Conservation (phyloP, 257 asterid genomes). For the Craterostigma plantagineum region DNA sequence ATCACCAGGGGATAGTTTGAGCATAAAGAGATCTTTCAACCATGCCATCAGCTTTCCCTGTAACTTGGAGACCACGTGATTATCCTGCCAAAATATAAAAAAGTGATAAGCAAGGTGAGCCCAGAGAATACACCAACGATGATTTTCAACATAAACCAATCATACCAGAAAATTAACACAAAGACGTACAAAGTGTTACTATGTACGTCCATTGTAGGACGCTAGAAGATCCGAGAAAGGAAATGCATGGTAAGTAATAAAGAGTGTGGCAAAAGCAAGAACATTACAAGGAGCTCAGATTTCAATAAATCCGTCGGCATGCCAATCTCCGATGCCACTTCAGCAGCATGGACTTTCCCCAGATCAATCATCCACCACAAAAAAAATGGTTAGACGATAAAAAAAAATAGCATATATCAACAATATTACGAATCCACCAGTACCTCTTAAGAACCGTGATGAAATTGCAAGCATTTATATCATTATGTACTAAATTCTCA, state of each 20-base stretch:
- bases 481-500: constrained; percentile 17
- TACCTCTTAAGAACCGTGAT: constrained; percentile 66
- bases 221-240: too few species aligned
- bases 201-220: too few species aligned
- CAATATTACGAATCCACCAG: constrained; percentile 2
- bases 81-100: too few species aligned
- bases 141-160: not conserved
- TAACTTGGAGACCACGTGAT: constrained; percentile 33
- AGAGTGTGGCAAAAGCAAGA: constrained; percentile 10
- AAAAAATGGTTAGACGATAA: constrained; percentile 4
- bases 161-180: too few species aligned
- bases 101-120: constrained; percentile 6
- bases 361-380: constrained; percentile 49
- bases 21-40: constrained; percentile 43
- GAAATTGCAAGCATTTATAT: constrained; percentile 23
- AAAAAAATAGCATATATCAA: constrained; percentile 4
- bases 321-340: constrained; percentile 71
- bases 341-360: constrained; percentile 49
- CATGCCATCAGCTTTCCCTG: constrained; percentile 48
- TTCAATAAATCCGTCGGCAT: constrained; percentile 47
- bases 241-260: too few species aligned
- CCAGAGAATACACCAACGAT: not conserved
- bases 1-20: constrained; percentile 56
- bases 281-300: constrained; percentile 44
- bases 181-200: too few species aligned